phyloP scores from a whole-genome alignment of 2,329 filamentous ascomycete genomes.

The Acarospora socialis region DNA sequence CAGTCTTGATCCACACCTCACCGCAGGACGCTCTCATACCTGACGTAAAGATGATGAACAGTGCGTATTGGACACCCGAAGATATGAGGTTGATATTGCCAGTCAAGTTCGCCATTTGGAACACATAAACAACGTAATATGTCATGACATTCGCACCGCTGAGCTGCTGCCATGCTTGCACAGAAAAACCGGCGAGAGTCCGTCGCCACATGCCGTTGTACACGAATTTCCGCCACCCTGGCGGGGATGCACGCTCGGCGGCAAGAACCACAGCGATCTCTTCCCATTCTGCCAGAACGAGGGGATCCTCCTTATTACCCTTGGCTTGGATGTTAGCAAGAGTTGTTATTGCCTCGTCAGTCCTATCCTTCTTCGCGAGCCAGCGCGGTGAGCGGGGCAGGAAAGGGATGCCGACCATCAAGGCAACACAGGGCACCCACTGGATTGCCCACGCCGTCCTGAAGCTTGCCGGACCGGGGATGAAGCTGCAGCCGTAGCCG shows the following conservation, averaged over 20 bases:
- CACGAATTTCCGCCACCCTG: constrained; percentile 32
- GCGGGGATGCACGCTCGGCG: constrained; percentile 25
- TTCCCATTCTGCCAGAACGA: constrained; percentile 35
- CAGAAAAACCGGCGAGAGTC: constrained; percentile 40
- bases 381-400: constrained; percentile 34
- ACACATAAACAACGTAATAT: constrained; percentile 26
- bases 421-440: constrained; percentile 30
- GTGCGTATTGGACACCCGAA: constrained; percentile 20
- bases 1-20: no score
- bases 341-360: constrained; percentile 30
- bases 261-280: constrained; percentile 30
- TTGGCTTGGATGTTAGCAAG: constrained; percentile 32
- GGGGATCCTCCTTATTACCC: constrained; percentile 31
- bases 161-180: constrained; percentile 43
- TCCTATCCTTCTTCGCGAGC: constrained; percentile 34
- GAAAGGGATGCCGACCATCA: constrained; percentile 32
- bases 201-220: constrained; percentile 45
- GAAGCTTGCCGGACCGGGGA: constrained; percentile 28
- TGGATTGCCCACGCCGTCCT: constrained; percentile 34
- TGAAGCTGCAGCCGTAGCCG: constrained; percentile 33
- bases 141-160: constrained; percentile 26
- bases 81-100: constrained; percentile 24
- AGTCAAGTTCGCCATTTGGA: constrained; percentile 24
- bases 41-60: constrained; percentile 20
- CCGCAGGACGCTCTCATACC: no score